phyloP scores from a whole-genome alignment of 495 filamentous ascomycete genomes.

The Penicillium ucsense region DNA sequence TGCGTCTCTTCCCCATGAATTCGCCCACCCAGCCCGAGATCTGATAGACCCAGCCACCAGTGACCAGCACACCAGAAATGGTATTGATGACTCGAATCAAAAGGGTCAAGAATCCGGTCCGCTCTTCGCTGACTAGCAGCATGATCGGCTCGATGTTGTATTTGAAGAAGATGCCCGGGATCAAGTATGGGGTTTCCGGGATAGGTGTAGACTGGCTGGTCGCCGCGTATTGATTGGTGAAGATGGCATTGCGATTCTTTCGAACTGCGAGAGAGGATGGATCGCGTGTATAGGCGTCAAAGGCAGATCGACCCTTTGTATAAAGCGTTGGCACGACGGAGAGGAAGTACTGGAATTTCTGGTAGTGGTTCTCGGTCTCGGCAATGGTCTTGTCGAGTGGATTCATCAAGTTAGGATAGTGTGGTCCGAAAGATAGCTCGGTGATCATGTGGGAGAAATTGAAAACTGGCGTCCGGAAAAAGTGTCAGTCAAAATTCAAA shows the following conservation, averaged over 20 bases:
- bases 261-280: constrained; percentile 12
- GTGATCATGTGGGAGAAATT: constrained; percentile 98
- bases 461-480: constrained; percentile 49
- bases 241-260: constrained; percentile 47
- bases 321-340: constrained; percentile 96
- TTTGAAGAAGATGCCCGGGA: constrained; percentile 97
- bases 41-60: constrained; percentile 55
- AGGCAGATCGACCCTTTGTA: constrained; percentile 46
- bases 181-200: constrained; percentile 46
- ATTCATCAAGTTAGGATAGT: constrained; percentile 87
- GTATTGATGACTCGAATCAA: constrained; percentile 67
- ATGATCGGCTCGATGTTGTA: constrained; percentile 97
- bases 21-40: constrained; percentile 45
- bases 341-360: constrained; percentile 97
- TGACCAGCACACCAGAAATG: constrained; percentile 52
- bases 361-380: constrained; percentile 65
- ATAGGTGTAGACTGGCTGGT: constrained; percentile 69
- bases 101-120: constrained; percentile 63
- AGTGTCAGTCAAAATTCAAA: neutral
- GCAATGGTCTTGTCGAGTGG: constrained; percentile 88
- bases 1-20: constrained; percentile 28
- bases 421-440: constrained; percentile 92
- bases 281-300: constrained; percentile 28
- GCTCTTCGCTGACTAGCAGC: constrained; percentile 72
- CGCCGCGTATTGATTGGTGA: constrained; percentile 97